Conservation (phyloP, 2,329 filamentous ascomycete genomes). For the Domatiomyces globalis region DNA sequence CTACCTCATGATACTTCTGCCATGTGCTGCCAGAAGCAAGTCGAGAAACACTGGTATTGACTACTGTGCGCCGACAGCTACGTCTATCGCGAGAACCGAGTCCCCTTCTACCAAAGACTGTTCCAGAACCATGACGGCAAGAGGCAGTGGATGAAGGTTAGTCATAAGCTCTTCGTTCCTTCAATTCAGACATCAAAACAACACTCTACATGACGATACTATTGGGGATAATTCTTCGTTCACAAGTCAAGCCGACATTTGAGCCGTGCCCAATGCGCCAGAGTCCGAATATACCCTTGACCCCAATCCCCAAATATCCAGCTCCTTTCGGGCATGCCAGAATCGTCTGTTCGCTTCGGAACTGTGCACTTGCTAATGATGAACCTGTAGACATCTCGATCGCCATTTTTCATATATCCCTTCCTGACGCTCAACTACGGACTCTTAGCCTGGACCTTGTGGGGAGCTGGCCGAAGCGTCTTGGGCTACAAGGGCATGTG, state of each 20-base stretch:
- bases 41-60: neutral
- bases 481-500: neutral
- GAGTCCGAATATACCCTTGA: neutral
- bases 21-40: neutral
- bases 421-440: conserved; percentile 42
- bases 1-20: neutral
- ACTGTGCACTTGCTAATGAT: neutral
- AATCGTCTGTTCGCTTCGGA: conserved; percentile 1
- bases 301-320: neutral
- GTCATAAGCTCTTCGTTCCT: conserved; percentile 19
- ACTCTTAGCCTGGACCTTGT: conserved; percentile 15
- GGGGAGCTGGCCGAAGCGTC: conserved; percentile 31
- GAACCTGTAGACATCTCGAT: conserved; percentile 36
- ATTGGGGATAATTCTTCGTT: neutral
- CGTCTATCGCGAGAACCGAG: conserved; percentile 52
- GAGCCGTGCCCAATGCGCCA: neutral
- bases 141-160: conserved; percentile 55
- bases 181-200: neutral
- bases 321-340: neutral
- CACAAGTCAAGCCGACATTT: neutral
- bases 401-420: conserved; percentile 45
- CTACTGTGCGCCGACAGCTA: conserved; percentile 24
- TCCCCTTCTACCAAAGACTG: conserved; percentile 52
- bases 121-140: conserved; percentile 53
- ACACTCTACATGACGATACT: neutral